Percentiles rank a stretch among this genome's conserved stretches.
These are phyloP conservation scores for Huntiella decipiens DNA, from an alignment of 2,329 filamentous ascomycete species.

Conservation along the genomic window DNA sequence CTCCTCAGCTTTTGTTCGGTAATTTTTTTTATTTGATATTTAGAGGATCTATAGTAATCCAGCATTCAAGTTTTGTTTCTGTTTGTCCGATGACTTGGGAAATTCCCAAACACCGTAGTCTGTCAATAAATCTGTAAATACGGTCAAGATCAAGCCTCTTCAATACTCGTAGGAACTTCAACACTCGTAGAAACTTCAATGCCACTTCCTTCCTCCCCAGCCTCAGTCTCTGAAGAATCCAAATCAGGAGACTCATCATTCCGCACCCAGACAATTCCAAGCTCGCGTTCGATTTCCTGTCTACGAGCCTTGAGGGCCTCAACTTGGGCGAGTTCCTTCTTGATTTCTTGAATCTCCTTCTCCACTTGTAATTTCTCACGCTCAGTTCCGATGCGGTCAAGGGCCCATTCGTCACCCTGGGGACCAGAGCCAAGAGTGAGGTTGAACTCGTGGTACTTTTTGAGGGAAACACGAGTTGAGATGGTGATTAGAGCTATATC, in stretches of 20 bases:
- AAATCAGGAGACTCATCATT: slow-evolving; percentile 22
- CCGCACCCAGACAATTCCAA: slow-evolving; percentile 45
- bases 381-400: slow-evolving; percentile 84
- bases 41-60: too few species aligned
- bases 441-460: slow-evolving; percentile 89
- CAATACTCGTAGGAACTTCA: too few species aligned
- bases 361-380: slow-evolving; percentile 86
- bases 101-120: too few species aligned
- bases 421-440: slow-evolving; percentile 67
- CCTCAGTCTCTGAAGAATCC: too few species aligned
- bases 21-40: not conserved
- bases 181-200: too few species aligned
- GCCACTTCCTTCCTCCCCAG: too few species aligned
- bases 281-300: slow-evolving; percentile 64
- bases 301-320: slow-evolving; percentile 65
- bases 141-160: too few species aligned
- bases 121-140: too few species aligned
- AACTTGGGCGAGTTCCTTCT: slow-evolving; percentile 61
- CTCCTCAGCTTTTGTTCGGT: slow-evolving; percentile 3
- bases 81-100: too few species aligned
- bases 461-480: slow-evolving; percentile 80
- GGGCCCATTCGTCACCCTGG: slow-evolving; percentile 72
- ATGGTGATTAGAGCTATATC: slow-evolving; percentile 73
- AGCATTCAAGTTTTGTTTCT: too few species aligned
- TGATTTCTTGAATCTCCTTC: slow-evolving; percentile 70